phyloP scores from a whole-genome alignment of 2,329 filamentous ascomycete genomes.

The Talaromyces atroroseus region DNA sequence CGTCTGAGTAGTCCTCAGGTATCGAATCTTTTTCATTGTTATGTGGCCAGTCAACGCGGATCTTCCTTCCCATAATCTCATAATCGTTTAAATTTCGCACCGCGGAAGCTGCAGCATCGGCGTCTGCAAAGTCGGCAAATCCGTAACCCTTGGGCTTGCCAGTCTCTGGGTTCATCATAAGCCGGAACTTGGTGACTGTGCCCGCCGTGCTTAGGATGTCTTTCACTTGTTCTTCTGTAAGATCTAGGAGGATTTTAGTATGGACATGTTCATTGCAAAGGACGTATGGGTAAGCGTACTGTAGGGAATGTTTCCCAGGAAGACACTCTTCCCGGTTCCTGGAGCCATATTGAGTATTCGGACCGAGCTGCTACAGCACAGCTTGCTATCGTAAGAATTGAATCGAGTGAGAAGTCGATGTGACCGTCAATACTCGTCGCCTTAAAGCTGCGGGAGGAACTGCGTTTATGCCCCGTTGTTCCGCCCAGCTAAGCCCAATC shows the following conservation, averaged over 20 bases:
- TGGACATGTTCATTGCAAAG: conserved; percentile 19
- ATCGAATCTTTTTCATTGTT: conserved; percentile 72
- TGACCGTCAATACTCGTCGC: no score
- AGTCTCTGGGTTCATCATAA: conserved; percentile 94
- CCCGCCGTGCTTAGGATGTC: conserved; percentile 89
- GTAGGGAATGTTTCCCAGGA: conserved; percentile 58
- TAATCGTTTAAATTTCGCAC: conserved; percentile 93
- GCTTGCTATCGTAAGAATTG: not conserved
- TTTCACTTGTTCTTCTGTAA: conserved; percentile 92
- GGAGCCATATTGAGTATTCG: conserved; percentile 34
- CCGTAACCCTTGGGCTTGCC: conserved; percentile 94
- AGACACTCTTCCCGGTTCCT: conserved; percentile 42
- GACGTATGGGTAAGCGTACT: conserved; percentile 74
- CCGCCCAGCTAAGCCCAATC: conserved; percentile 7
- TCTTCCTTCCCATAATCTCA: conserved; percentile 89
- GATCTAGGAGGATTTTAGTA: conserved; percentile 51
- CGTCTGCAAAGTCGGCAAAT: conserved; percentile 91
- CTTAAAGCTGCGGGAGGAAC: no score
- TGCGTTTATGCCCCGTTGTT: conserved; percentile 5
- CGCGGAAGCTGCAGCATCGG: conserved; percentile 85
- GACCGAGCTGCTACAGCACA: not conserved
- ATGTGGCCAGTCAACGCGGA: conserved; percentile 93
- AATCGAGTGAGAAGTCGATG: no score
- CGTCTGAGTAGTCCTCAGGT: conserved; percentile 41
- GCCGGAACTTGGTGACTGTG: conserved; percentile 82